These are phyloP conservation scores for Pinus tabuliformis DNA, from an alignment of 75 land plant species.

Conservation along the genomic window DNA sequence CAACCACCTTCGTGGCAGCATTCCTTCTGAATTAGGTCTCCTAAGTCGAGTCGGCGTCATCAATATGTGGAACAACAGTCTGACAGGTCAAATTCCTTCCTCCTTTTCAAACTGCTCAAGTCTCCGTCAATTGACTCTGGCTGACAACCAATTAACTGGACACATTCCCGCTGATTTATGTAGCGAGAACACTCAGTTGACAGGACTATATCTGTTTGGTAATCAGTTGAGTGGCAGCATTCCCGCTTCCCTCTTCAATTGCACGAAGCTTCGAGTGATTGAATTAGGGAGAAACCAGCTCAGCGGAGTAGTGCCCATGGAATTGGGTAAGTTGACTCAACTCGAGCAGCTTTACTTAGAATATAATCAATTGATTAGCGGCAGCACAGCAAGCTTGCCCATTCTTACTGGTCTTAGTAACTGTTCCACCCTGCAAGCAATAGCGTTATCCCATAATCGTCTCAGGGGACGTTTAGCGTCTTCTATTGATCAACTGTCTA, in stretches of 20 bases:
- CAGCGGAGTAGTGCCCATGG: conserved; percentile 3
- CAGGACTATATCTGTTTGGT: neutral
- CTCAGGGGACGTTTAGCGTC: neutral
- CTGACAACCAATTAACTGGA: neutral
- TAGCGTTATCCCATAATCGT: neutral
- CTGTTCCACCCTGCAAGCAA: neutral
- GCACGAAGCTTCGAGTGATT: neutral
- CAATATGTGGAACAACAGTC: neutral
- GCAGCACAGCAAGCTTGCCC: neutral
- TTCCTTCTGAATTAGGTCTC: neutral
- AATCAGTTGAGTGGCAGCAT: conserved; percentile 13
- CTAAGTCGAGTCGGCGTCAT: neutral
- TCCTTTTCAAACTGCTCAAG: neutral
- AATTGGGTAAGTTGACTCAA: neutral
- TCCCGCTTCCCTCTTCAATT: conserved; percentile 2
- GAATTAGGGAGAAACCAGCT: neutral
- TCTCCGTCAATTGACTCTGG: neutral
- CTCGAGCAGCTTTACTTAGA: neutral
- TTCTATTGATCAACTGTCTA: neutral
- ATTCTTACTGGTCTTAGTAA: neutral
- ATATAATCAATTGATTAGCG: neutral
- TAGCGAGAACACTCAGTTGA: neutral
- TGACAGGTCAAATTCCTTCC: neutral
- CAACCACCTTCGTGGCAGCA: neutral
- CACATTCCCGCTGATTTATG: conserved; percentile 1